Percentiles rank a stretch among this genome's conserved stretches.
phyloP scores from a whole-genome alignment of 75 land plant genomes.

The Cunninghamia lanceolata region DNA sequence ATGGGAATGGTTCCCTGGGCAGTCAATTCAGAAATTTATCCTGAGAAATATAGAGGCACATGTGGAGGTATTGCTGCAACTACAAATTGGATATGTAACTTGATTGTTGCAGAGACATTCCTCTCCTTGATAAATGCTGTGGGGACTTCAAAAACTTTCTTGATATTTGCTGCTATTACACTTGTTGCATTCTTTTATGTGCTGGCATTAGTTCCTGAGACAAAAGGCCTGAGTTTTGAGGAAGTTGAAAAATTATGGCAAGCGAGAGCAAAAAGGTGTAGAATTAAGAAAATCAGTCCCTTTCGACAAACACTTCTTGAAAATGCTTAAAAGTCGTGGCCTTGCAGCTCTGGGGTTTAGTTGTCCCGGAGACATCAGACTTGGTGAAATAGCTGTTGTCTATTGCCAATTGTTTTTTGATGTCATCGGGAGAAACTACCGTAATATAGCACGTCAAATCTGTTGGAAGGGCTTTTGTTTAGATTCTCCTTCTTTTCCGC shows the following conservation, averaged over 20 bases:
- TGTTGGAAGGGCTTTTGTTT: neutral
- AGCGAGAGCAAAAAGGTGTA: conserved; percentile 46
- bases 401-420: neutral
- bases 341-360: neutral
- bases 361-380: neutral
- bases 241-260: conserved; percentile 86
- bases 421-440: neutral
- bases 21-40: conserved; percentile 90
- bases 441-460: neutral
- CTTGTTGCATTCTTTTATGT: conserved; percentile 77
- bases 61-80: conserved; percentile 98
- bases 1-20: conserved; percentile 99
- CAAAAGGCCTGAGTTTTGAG: conserved; percentile 84
- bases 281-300: conserved; percentile 1
- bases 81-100: conserved; percentile 88
- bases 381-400: neutral
- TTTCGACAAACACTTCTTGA: neutral
- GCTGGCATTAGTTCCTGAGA: conserved; percentile 74
- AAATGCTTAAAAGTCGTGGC: neutral
- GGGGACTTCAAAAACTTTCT: conserved; percentile 74
- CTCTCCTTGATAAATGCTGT: conserved; percentile 61
- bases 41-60: conserved; percentile 72
- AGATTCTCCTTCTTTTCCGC: neutral
- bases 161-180: conserved; percentile 61
- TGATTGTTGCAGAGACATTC: conserved; percentile 81